Base-by-base conservation (phyloP, 1,284 basidiomycete species). In the Ceratobasidium sp. region DNA sequence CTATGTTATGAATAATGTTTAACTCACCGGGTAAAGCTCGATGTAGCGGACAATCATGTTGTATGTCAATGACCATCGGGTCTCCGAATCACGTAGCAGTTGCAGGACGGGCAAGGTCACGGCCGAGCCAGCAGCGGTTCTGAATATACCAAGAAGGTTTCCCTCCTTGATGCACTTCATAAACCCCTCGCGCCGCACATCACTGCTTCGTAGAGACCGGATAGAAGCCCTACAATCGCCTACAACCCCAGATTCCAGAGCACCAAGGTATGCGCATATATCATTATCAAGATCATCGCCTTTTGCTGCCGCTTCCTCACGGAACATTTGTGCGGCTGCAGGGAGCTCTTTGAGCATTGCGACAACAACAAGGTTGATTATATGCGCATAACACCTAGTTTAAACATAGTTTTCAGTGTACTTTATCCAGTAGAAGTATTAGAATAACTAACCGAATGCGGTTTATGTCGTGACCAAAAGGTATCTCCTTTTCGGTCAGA, bases 21-120 rank as follows among this genome's bases (percentile, higher is more conserved):
- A 6, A 57, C 71, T 18, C 48, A 72, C 71, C 2, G 48, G 71
- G 32, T 58, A 72, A 9, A 72, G 50, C 5, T 65, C 48, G 2
- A 72, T 34, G n/a, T 55, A 72, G n/a, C 71, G 50, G 3, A 43
- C 36, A 45, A 72, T 36, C 71, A 72, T 72, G 10, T 55, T 43
- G 30, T 41, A 52, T 16, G 39, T 58, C 4, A 61, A 72, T n/a
- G 71, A 65, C 71, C 71, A 72, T 18, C 61, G 50, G 1, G 71
- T 72, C 8, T 34, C n/a, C 9, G 36, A 23, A 36, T 72, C 71
- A 1, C 28, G 50, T 5, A 72, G 30, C 1, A 64, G 39, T 26
- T 72, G 34, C 9, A 72, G 39, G 14, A 41, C 5, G 12, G 58
- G 58, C 2, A 60, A 5, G 9, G 4, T 1, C n/a, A 23, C 23